Evolutionary conservation across 2,329 filamentous ascomycete species (phyloP).

Genomic region (Sporothrix globosa): DNA sequence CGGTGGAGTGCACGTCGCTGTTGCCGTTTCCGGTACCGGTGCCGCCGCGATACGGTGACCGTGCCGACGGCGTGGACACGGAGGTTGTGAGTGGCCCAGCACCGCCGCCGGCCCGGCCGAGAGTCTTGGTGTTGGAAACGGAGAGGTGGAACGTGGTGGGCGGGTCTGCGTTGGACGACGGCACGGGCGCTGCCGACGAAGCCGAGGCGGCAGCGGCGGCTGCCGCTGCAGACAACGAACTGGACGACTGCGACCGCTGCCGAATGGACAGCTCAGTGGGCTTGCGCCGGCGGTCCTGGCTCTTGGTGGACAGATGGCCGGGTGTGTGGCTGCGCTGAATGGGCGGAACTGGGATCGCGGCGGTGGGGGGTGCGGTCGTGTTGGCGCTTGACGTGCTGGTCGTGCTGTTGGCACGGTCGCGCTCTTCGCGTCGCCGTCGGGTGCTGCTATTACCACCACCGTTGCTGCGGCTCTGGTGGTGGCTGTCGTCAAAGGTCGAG

Average conservation of each 20-base stretch:
- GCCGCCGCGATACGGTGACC: conserved; percentile 37
- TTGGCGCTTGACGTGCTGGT: conserved; percentile 39
- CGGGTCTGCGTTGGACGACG: conserved; percentile 35
- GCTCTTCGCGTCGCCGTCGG: conserved; percentile 32
- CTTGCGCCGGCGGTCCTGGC: conserved; percentile 55
- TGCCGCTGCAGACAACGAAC: conserved; percentile 39
- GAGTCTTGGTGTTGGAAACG: conserved; percentile 28
- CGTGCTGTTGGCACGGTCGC: conserved; percentile 37
- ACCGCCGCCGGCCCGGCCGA: neutral
- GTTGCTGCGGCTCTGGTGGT: conserved; percentile 19
- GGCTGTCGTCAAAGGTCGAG: neutral
- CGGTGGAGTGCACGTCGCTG: conserved; percentile 22
- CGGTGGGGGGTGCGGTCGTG: conserved; percentile 38
- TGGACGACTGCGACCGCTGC: conserved; percentile 58
- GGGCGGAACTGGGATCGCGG: conserved; percentile 44
- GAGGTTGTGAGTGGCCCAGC: conserved; percentile 6
- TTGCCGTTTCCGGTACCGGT: conserved; percentile 35
- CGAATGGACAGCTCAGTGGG: conserved; percentile 58
- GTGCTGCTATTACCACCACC: conserved; percentile 40
- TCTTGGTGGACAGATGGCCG: conserved; percentile 63
- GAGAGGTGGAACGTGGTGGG: conserved; percentile 34
- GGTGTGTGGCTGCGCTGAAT: conserved; percentile 63
- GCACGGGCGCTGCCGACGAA: conserved; percentile 38
- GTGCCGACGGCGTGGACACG: conserved; percentile 24
- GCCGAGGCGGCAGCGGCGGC: conserved; percentile 17